A percentile compares a stretch with the other conserved stretches of the same genome.
Evolutionary conservation across 768 basidiomycete species (phyloP).

Genomic region (Phylloporus sp.): DNA sequence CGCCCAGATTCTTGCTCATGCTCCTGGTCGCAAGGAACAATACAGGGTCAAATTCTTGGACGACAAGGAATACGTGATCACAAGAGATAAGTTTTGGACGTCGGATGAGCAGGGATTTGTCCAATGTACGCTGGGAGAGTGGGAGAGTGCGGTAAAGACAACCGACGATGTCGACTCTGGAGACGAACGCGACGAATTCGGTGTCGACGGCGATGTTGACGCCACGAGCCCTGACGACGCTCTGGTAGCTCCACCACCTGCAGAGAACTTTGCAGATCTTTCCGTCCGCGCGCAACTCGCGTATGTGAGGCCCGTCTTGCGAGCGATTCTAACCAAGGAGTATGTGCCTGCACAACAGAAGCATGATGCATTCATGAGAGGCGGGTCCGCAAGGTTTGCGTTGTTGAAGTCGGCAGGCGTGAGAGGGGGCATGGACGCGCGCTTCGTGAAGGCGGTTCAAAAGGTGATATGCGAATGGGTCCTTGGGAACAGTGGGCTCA

Average conservation of each 20-base stretch:
- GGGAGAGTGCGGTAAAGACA: constrained; percentile 41
- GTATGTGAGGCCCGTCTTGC: constrained; percentile 62
- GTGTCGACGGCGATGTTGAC: constrained; percentile 34
- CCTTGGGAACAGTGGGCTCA: constrained; percentile 15
- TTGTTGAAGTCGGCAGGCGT: constrained; percentile 31
- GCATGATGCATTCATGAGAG: constrained; percentile 56
- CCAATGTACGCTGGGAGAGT: constrained; percentile 59
- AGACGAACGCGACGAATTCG: constrained; percentile 24
- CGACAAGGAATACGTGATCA: constrained; percentile 35
- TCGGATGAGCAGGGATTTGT: constrained; percentile 58
- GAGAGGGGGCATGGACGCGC: constrained; percentile 36
- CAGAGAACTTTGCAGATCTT: constrained; percentile 47
- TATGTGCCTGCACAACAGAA: constrained; percentile 51
- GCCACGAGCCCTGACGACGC: constrained; percentile 13
- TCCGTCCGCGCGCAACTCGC: constrained; percentile 55
- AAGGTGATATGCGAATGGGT: constrained; percentile 27
- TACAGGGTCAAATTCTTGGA: constrained; percentile 65
- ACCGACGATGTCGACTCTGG: constrained; percentile 28
- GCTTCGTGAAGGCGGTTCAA: constrained; percentile 38
- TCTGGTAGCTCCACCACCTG: constrained; percentile 38
- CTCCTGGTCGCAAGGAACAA: constrained; percentile 37
- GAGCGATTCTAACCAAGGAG: constrained; percentile 50
- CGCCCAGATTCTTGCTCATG: constrained; percentile 52
- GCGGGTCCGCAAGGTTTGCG: constrained; percentile 44
- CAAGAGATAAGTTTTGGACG: constrained; percentile 55